Evolutionary conservation across 75 land plant species (phyloP).

Genomic region (Selaginella moellendorffii): DNA sequence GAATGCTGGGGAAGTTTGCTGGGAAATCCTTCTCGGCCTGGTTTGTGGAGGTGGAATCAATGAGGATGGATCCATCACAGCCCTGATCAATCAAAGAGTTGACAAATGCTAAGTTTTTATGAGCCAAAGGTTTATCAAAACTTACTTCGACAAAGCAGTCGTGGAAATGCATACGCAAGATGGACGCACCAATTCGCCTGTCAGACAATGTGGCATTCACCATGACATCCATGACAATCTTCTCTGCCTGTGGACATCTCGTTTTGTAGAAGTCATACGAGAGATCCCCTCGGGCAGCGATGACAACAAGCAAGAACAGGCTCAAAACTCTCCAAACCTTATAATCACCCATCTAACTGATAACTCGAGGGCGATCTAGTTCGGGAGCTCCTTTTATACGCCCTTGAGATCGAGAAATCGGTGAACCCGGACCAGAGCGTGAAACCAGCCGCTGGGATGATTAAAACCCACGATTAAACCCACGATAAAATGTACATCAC

Average conservation of each 20-base stretch:
- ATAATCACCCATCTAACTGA: too few species aligned
- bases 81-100: background rate
- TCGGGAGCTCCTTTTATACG: background rate
- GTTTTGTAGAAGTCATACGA: background rate
- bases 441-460: background rate
- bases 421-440: background rate
- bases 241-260: slow-evolving; percentile 1
- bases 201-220: background rate
- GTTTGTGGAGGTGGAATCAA: slow-evolving; percentile 5
- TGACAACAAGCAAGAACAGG: background rate
- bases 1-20: background rate
- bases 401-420: background rate
- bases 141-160: slow-evolving; percentile 9
- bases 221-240: background rate
- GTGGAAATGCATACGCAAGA: slow-evolving; percentile 4
- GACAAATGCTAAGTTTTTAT: background rate
- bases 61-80: slow-evolving; percentile 7
- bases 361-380: too few species aligned
- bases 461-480: background rate
- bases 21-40: background rate
- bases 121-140: background rate
- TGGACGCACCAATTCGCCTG: background rate
- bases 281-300: background rate
- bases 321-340: background rate
- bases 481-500: background rate